These are phyloP conservation scores for Berberis thunbergii DNA, from an alignment of 164 flowering plant genomes.

Conservation along the genomic window DNA sequence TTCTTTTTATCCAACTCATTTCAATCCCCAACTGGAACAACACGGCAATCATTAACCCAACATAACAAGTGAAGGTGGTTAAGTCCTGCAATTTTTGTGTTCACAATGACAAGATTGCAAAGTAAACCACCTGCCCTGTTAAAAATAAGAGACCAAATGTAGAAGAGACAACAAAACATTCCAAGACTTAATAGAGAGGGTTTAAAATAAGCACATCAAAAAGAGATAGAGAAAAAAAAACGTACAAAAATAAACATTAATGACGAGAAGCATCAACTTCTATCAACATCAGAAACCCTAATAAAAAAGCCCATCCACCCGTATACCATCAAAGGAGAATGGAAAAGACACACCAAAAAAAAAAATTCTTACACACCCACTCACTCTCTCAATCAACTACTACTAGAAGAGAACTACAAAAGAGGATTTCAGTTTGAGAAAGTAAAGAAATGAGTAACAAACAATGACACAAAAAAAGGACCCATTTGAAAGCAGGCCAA, in stretches of 20 bases:
- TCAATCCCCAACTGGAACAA: neutral
- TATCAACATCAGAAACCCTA: constrained; percentile 6
- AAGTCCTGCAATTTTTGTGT: too few relatives aligned
- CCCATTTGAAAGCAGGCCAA: too few relatives aligned
- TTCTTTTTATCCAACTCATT: too few relatives aligned
- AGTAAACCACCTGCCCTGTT: neutral
- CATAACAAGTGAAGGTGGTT: too few relatives aligned
- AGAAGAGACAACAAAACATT: constrained; percentile 2
- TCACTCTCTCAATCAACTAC: neutral
- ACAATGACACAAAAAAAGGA: too few relatives aligned
- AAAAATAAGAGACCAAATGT: neutral
- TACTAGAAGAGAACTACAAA: neutral
- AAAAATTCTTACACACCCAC: constrained; percentile 1
- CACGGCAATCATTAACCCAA: neutral
- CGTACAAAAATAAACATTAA: neutral
- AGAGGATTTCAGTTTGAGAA: neutral
- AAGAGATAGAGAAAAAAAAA: neutral
- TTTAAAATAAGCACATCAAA: neutral
- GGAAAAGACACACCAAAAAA: neutral
- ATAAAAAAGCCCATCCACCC: constrained; percentile 2
- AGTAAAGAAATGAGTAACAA: neutral
- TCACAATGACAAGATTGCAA: neutral
- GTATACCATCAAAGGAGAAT: neutral
- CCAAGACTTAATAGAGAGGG: neutral
- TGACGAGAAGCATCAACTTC: constrained; percentile 4